A percentile compares a stretch with the other conserved stretches of the same genome.
These are phyloP conservation scores for Hyphopichia wangnamkhiaoensis DNA, from an alignment of 1,139 yeast species.

Conservation along the genomic window DNA sequence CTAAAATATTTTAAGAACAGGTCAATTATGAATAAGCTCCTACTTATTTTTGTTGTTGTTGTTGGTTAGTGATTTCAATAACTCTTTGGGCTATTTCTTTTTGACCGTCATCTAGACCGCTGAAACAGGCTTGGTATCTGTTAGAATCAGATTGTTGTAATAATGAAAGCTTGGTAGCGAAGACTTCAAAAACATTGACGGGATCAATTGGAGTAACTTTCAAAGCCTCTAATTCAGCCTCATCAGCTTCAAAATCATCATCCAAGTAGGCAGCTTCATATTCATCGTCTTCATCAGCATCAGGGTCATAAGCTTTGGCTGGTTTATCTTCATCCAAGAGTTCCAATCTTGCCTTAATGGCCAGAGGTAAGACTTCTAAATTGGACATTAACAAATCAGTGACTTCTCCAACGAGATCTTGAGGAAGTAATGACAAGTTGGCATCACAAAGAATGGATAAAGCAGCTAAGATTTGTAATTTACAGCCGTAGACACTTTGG, in stretches of 20 bases:
- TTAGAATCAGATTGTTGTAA: conserved; percentile 36
- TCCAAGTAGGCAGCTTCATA: conserved; percentile 33
- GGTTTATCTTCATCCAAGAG: conserved; percentile 39
- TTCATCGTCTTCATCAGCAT: conserved; percentile 24
- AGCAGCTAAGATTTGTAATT: conserved; percentile 50
- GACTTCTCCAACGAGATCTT: conserved; percentile 42
- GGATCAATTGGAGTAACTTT: conserved; percentile 54
- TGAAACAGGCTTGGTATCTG: conserved; percentile 40
- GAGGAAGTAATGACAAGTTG: conserved; percentile 25
- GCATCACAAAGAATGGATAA: conserved; percentile 33
- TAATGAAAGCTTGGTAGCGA: conserved; percentile 29
- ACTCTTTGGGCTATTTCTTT: conserved; percentile 33
- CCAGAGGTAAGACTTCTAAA: conserved; percentile 48
- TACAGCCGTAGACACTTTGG: conserved; percentile 59
- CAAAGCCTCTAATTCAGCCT: conserved; percentile 56
- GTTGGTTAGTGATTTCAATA: conserved; percentile 26
- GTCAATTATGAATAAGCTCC: too few relatives aligned
- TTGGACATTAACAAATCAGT: conserved; percentile 43
- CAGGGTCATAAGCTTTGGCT: conserved; percentile 25
- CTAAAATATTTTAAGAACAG: too few relatives aligned
- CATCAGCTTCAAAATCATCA: conserved; percentile 49
- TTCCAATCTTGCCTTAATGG: conserved; percentile 47
- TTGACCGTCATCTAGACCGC: conserved; percentile 37
- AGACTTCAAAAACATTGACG: conserved; percentile 48
- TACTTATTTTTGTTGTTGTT: too few relatives aligned